Evolutionary conservation across 2,329 filamentous ascomycete species (phyloP), one percentile per base, ranked within the genome.

Genomic region (Paramyrothecium roridum): DNA sequence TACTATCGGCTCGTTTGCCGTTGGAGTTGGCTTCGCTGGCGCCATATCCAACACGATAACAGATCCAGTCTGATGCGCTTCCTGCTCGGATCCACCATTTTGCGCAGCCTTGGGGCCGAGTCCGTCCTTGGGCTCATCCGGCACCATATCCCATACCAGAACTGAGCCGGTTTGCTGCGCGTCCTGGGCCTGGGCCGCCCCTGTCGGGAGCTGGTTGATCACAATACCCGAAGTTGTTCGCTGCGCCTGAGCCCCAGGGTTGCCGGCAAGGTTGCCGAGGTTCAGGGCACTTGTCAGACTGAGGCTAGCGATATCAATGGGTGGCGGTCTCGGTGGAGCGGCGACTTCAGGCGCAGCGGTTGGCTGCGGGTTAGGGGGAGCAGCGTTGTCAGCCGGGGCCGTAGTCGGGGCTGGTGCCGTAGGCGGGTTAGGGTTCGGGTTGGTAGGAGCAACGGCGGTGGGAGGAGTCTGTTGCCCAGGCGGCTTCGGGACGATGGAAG

Each of bases 221-320:
- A 30, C 26, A 30, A 30, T 30, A 30, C 26, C 26, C 26, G 26
- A 30, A 30, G 10, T 30, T 30, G 26, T 30, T 10, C 26, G 26
- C 23, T 8, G 6, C n/a, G 20, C 46, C 46, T 48, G 40, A 45
- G 40, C 46, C 12, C n/a, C 13, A 8, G 13, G 37, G 37, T 17
- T 19, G 37, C 57, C 58, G 2, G 48, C 61, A 50, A 80, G 63
- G 54, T 74, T 79, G 30, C 78, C 79, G 12, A 81, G 65, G 51
- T 76, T 69, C 46, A 81, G 64, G 48, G 70, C 64, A 55, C 73
- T 80, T 60, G 68, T 75, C 50, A 81, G 65, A 8, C 66, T 70
- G 56, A 79, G 55, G 10, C 73, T 74, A 33, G 69, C 73, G 10
- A 78, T 56, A 57, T 78, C 67, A 55, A 78, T 71, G 1, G 64